Conservation (phyloP, 306 rosid genomes). For the Canavalia ensiformis region DNA sequence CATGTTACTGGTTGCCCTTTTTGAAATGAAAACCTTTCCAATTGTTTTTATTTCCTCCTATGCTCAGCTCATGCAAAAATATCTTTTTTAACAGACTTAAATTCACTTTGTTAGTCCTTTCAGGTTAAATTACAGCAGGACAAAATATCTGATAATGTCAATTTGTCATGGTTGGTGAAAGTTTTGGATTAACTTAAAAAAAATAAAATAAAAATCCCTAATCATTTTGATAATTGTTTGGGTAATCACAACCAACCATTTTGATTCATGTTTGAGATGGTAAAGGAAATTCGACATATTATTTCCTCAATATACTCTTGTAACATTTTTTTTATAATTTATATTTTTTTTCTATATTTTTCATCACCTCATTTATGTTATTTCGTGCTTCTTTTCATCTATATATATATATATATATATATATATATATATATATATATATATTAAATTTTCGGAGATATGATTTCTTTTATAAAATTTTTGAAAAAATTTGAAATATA, state of each 20-base stretch:
- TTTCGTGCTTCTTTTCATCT: too few relatives aligned
- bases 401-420: too few relatives aligned
- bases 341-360: too few relatives aligned
- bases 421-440: too few relatives aligned
- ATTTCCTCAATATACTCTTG: too few relatives aligned
- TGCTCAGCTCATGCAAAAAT: neutral
- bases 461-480: too few relatives aligned
- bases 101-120: neutral
- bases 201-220: neutral
- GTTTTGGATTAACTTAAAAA: neutral
- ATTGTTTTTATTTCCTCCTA: neutral
- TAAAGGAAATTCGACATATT: neutral
- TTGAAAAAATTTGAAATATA: too few relatives aligned
- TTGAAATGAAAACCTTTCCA: neutral
- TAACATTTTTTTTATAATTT: too few relatives aligned
- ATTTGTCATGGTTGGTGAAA: neutral
- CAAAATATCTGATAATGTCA: neutral
- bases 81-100: neutral
- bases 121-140: neutral
- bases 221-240: neutral
- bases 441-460: too few relatives aligned
- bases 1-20: slow-evolving; percentile 39
- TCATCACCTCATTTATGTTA: too few relatives aligned
- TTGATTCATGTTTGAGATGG: neutral
- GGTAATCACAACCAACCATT: slow-evolving; percentile 11